These are phyloP conservation scores for Amphicarpaea edgeworthii DNA, from an alignment of 306 rosid genomes.

Conservation along the genomic window DNA sequence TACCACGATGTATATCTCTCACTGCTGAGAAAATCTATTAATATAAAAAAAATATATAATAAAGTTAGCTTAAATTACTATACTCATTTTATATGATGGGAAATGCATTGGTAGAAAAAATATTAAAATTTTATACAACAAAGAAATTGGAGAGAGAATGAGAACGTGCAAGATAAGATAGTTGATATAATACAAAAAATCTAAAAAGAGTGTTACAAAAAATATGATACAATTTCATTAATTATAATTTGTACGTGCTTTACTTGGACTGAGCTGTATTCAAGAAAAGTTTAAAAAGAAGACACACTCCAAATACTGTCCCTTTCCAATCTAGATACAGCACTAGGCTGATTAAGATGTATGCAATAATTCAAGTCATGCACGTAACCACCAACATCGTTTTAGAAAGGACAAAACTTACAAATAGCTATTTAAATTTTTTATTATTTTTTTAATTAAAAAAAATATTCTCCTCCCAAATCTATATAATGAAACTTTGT, in stretches of 20 bases:
- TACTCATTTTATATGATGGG: neutral
- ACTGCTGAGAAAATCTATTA: neutral
- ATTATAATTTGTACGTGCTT: neutral
- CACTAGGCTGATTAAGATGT: neutral
- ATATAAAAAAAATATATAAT: too few relatives aligned
- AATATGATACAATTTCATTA: neutral
- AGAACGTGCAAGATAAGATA: neutral
- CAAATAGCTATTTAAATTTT: neutral
- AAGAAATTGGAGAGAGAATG: neutral
- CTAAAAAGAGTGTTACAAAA: neutral
- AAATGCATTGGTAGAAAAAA: neutral
- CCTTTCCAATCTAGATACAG: neutral
- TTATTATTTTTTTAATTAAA: neutral
- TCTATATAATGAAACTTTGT: neutral
- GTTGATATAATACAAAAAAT: neutral
- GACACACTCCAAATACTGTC: neutral
- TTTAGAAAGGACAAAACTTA: neutral
- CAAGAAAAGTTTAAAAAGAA: neutral
- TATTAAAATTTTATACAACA: neutral
- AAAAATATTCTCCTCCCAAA: neutral
- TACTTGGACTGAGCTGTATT: neutral
- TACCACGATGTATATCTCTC: neutral
- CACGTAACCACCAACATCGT: neutral
- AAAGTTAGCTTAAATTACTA: neutral
- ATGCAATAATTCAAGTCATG: neutral